Conservation (phyloP, 2,329 filamentous ascomycete genomes). For the Apiospora malaysiana region DNA sequence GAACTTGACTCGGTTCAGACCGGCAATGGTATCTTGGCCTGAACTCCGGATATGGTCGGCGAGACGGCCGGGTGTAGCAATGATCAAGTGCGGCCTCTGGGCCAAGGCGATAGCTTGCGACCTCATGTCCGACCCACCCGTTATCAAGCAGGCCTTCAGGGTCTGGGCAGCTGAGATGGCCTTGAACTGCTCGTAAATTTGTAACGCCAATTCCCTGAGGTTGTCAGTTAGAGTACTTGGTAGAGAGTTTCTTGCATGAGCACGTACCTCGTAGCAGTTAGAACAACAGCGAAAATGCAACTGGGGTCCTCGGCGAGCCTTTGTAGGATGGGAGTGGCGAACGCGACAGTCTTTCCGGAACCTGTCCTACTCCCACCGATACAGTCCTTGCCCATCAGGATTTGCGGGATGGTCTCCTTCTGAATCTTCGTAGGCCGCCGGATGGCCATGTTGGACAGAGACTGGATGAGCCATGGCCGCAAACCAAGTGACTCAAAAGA, state of each 20-base stretch:
- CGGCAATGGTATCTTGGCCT: constrained; percentile 87
- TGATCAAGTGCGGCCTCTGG: constrained; percentile 85
- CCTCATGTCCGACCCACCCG: constrained; percentile 91
- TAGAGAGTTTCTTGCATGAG: not conserved
- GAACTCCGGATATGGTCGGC: constrained; percentile 94
- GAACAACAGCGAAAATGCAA: constrained; percentile 85
- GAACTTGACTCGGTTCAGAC: constrained; percentile 77
- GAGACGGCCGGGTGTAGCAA: constrained; percentile 90
- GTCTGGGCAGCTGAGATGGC: constrained; percentile 88
- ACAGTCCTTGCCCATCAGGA: constrained; percentile 88
- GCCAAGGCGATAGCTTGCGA: constrained; percentile 85
- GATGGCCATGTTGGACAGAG: constrained; percentile 79
- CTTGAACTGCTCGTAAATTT: constrained; percentile 96
- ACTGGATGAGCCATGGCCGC: constrained; percentile 85
- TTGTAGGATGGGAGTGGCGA: constrained; percentile 92
- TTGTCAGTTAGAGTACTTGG: constrained; percentile 7
- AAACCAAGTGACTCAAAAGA: constrained; percentile 77
- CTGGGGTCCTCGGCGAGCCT: constrained; percentile 91
- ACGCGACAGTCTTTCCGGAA: constrained; percentile 96
- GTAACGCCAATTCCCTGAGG: constrained; percentile 81
- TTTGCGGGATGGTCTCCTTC: constrained; percentile 89
- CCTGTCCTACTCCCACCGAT: constrained; percentile 95
- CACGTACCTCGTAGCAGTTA: constrained; percentile 80
- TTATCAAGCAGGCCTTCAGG: constrained; percentile 87
- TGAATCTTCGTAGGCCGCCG: constrained; percentile 91